phyloP scores from a whole-genome alignment of 1,284 basidiomycete species.

The Gomphus sp. region DNA sequence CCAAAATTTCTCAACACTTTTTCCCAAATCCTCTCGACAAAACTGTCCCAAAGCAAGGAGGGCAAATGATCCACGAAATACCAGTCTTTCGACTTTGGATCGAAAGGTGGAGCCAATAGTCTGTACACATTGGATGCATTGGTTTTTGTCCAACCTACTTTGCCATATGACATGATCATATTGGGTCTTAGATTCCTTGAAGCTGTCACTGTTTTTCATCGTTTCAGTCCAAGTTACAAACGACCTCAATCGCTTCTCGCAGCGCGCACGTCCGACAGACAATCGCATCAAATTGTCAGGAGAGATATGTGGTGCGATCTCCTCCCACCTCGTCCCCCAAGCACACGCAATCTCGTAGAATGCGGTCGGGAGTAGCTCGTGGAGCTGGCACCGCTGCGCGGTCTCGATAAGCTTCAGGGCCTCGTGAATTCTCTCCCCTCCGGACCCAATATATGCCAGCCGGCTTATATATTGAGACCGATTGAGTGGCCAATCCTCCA shows the following conservation, averaged over 20 bases:
- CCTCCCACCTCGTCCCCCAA: not conserved
- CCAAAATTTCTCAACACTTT: not conserved
- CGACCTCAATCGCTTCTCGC: not conserved
- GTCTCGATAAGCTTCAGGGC: not conserved
- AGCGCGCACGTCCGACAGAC: not conserved
- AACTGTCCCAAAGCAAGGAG: not conserved
- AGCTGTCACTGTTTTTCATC: no score
- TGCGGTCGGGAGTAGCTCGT: not conserved
- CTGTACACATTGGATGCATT: not conserved
- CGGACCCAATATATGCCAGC: not conserved
- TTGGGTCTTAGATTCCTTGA: not conserved
- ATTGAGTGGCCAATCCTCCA: no score
- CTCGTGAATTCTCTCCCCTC: not conserved
- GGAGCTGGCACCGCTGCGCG: not conserved
- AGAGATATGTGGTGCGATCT: not conserved
- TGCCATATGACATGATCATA: not conserved
- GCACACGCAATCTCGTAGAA: slow-evolving; percentile 1
- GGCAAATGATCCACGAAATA: not conserved
- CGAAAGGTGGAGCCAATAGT: not conserved
- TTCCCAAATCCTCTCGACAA: not conserved
- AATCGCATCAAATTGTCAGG: not conserved
- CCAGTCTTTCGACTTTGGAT: not conserved
- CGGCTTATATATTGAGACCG: not conserved
- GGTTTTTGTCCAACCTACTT: not conserved
- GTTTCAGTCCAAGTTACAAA: not conserved